Percentiles rank a stretch among this genome's conserved stretches.
These are phyloP conservation scores for Aspergillus melleus DNA, from an alignment of 2,329 filamentous ascomycete genomes.

Conservation along the genomic window DNA sequence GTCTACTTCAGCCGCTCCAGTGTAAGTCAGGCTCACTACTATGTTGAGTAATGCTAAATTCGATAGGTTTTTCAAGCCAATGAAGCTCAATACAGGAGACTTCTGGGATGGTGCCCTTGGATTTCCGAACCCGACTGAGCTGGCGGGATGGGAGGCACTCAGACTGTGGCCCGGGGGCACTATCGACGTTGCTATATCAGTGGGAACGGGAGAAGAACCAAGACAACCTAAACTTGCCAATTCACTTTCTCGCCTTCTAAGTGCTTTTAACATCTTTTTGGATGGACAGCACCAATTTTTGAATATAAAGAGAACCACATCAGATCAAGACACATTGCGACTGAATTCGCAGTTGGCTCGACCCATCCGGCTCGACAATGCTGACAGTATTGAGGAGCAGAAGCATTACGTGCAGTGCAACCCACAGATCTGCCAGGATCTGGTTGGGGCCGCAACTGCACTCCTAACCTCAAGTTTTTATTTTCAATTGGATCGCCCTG, in stretches of 20 bases:
- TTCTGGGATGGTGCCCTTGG: slow-evolving; percentile 8
- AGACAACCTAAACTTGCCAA: neutral
- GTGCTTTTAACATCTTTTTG: slow-evolving; percentile 1
- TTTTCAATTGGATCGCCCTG: slow-evolving; percentile 7
- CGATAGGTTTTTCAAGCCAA: neutral
- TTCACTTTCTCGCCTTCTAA: neutral
- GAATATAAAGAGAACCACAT: neutral
- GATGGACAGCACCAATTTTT: neutral
- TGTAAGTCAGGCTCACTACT: neutral
- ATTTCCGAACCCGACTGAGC: slow-evolving; percentile 5
- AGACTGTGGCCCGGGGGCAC: slow-evolving; percentile 3
- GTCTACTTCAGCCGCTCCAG: neutral
- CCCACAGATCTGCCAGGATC: neutral
- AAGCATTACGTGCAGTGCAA: slow-evolving; percentile 1
- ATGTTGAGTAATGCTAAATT: neutral
- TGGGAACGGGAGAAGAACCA: slow-evolving; percentile 4
- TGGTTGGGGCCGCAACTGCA: slow-evolving; percentile 8
- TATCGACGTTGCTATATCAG: neutral
- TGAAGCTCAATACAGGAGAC: neutral
- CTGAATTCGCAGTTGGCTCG: neutral
- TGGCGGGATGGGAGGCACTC: slow-evolving; percentile 1
- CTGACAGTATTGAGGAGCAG: slow-evolving; percentile 7
- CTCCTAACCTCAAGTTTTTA: slow-evolving; percentile 10
- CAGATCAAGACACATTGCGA: neutral
- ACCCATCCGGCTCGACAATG: slow-evolving; percentile 7